phyloP scores from a whole-genome alignment of 352 stramenopile genomes.

The Globisporangium cylindrosporum region DNA sequence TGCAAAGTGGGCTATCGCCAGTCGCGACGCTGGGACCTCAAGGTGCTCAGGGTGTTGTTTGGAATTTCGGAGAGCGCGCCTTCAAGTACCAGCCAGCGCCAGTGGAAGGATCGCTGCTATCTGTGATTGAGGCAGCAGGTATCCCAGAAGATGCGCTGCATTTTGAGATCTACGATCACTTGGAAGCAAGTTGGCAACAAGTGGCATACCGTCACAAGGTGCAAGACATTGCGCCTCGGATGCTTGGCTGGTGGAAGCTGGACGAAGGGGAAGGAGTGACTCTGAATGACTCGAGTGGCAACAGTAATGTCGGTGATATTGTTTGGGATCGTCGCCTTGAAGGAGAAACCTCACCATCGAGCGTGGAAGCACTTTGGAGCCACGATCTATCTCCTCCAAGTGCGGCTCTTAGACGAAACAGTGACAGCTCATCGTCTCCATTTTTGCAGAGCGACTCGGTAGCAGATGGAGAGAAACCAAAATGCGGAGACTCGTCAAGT shows the following conservation, averaged over 20 bases:
- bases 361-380: constrained; percentile 10
- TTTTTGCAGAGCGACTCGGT: constrained; percentile 18
- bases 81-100: constrained; percentile 44
- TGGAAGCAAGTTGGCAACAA: constrained; percentile 47
- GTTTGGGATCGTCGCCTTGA: background rate
- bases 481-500: background rate
- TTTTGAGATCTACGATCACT: constrained; percentile 67
- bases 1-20: constrained; percentile 18
- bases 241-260: constrained; percentile 62
- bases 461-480: background rate
- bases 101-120: constrained; percentile 22
- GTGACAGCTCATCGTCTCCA: constrained; percentile 23
- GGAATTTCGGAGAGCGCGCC: constrained; percentile 66
- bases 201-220: constrained; percentile 60
- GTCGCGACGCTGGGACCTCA: constrained; percentile 45
- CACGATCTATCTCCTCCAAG: constrained; percentile 20
- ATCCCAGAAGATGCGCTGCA: constrained; percentile 24
- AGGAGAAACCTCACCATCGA: background rate
- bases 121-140: constrained; percentile 30
- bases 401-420: constrained; percentile 26
- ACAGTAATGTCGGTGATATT: constrained; percentile 6
- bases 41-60: constrained; percentile 58
- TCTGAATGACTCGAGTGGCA: constrained; percentile 43
- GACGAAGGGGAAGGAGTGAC: constrained; percentile 41
- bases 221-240: constrained; percentile 43